Evolutionary conservation across 129 eudicot species (phyloP).

Genomic region (Centrapalus pauciflorus): DNA sequence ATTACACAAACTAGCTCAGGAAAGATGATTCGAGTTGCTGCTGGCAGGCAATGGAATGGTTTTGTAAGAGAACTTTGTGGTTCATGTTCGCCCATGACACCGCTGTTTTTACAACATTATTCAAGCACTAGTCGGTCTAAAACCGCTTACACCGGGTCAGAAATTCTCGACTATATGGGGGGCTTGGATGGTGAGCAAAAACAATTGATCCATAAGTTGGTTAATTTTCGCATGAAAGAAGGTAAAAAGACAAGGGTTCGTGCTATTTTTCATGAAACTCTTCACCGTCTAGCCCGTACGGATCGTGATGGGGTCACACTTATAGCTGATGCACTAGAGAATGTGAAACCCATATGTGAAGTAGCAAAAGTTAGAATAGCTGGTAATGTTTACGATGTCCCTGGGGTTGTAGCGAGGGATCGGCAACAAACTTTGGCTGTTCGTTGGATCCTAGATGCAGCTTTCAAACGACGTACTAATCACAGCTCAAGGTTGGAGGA

Average conservation of each 20-base stretch:
- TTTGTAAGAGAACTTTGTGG: constrained; percentile 5
- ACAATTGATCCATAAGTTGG: constrained; percentile 29
- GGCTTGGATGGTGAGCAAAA: constrained; percentile 28
- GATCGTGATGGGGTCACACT: constrained; percentile 29
- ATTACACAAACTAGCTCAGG: not conserved
- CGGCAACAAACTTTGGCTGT: constrained; percentile 31
- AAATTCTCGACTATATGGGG: constrained; percentile 31
- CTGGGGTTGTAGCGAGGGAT: constrained; percentile 37
- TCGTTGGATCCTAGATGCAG: constrained; percentile 35
- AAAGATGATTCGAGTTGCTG: constrained; percentile 30
- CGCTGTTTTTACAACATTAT: constrained; percentile 14
- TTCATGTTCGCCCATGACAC: constrained; percentile 6
- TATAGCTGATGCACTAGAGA: constrained; percentile 30
- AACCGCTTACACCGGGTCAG: constrained; percentile 27
- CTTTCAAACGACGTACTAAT: constrained; percentile 17
- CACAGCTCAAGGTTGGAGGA: constrained; percentile 30
- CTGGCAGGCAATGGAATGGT: constrained; percentile 8
- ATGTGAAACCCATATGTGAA: constrained; percentile 37
- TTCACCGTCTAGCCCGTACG: constrained; percentile 23
- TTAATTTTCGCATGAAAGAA: constrained; percentile 33
- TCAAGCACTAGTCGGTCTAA: constrained; percentile 15
- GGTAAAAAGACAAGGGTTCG: constrained; percentile 35
- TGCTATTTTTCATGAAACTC: constrained; percentile 23
- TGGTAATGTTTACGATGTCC: constrained; percentile 34
- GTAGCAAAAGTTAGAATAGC: constrained; percentile 34